Conservation (phyloP, 2,329 filamentous ascomycete genomes). For the Chaetomium sp. region DNA sequence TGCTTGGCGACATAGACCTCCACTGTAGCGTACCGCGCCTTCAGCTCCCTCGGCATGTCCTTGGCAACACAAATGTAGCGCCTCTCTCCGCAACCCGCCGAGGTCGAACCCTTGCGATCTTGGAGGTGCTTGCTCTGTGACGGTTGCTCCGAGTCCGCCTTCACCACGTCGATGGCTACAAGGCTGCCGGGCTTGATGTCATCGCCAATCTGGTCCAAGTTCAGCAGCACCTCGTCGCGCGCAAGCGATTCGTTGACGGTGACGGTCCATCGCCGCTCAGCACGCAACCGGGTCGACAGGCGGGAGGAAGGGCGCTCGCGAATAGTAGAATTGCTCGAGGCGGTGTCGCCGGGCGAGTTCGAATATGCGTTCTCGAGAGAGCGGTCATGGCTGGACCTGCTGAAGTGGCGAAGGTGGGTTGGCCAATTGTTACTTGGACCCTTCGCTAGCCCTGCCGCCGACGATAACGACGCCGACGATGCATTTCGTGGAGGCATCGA, state of each 20-base stretch:
- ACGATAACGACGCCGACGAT: constrained; percentile 37
- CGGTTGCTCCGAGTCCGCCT: constrained; percentile 50
- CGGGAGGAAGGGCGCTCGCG: constrained; percentile 40
- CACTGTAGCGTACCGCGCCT: constrained; percentile 62
- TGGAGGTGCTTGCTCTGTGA: constrained; percentile 40
- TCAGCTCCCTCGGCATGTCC: constrained; percentile 69
- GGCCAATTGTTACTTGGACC: constrained; percentile 49
- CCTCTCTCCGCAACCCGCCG: constrained; percentile 36
- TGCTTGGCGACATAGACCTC: constrained; percentile 76
- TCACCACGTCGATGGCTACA: constrained; percentile 70
- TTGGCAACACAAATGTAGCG: constrained; percentile 73
- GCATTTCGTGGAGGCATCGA: neutral
- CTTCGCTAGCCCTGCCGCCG: constrained; percentile 47
- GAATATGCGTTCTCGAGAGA: constrained; percentile 39
- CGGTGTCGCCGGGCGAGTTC: constrained; percentile 54
- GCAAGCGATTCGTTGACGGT: constrained; percentile 73
- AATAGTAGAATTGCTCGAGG: constrained; percentile 55
- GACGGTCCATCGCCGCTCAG: constrained; percentile 55
- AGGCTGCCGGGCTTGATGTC: constrained; percentile 67
- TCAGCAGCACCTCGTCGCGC: constrained; percentile 77
- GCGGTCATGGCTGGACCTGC: constrained; percentile 51
- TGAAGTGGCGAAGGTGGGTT: constrained; percentile 56
- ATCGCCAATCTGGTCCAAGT: constrained; percentile 68
- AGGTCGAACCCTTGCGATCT: constrained; percentile 33
- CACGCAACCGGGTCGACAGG: constrained; percentile 37